A percentile compares a stretch with the other conserved stretches of the same genome.
Conservation (phyloP, 345 rosid genomes). For the Salix viminalis region DNA sequence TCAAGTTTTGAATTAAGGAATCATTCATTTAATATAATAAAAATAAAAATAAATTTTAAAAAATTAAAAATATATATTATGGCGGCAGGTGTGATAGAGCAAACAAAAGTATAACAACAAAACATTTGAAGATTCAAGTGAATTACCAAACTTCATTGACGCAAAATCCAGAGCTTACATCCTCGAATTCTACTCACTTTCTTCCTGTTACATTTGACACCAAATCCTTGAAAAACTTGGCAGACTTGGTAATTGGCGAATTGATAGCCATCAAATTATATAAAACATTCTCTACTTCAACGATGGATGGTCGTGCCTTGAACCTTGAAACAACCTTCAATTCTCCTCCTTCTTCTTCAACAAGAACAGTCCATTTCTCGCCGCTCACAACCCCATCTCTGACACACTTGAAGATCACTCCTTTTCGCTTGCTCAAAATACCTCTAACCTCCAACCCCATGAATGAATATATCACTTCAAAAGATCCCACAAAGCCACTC, state of each 20-base stretch:
- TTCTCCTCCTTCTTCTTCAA: conserved; percentile 53
- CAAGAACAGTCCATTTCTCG: conserved; percentile 67
- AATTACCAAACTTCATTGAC: too few relatives aligned
- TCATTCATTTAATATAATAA: too few relatives aligned
- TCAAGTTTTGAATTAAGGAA: too few relatives aligned
- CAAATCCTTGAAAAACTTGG: conserved; percentile 62
- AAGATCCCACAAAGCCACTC: conserved; percentile 46
- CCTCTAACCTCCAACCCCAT: conserved; percentile 72
- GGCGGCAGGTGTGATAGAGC: too few relatives aligned
- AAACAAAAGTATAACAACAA: too few relatives aligned
- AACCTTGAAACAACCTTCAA: conserved; percentile 69
- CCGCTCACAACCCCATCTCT: conserved; percentile 80
- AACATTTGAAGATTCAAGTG: too few relatives aligned
- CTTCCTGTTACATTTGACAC: conserved; percentile 69
- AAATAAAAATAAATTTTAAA: too few relatives aligned
- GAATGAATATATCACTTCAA: conserved; percentile 78
- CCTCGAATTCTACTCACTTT: conserved; percentile 30
- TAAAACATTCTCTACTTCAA: conserved; percentile 70
- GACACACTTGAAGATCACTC: conserved; percentile 70
- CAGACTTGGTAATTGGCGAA: conserved; percentile 82
- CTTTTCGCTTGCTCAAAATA: conserved; percentile 60
- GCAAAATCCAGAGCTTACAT: neutral
- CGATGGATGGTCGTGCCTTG: conserved; percentile 59
- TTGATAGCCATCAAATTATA: conserved; percentile 84
- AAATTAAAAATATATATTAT: too few relatives aligned